Percentiles rank a stretch among this genome's conserved stretches.
These are phyloP conservation scores for Podaxis sp. DNA, from an alignment of 768 basidiomycete genomes.

Conservation along the genomic window DNA sequence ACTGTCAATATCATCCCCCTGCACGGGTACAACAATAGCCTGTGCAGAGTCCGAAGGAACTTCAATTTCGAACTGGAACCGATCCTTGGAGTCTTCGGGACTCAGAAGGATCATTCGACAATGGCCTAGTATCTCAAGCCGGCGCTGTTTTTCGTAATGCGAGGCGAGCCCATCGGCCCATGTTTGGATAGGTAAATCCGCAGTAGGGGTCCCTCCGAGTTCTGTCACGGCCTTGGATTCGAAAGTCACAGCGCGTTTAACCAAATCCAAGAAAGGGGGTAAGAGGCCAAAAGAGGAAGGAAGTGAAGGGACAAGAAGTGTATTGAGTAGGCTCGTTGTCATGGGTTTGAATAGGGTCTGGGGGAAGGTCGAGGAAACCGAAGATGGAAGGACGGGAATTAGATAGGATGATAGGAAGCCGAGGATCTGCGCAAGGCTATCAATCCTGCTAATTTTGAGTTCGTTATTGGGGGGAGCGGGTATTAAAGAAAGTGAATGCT, in stretches of 20 bases:
- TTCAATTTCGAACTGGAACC: conserved; percentile 43
- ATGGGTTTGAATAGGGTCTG: conserved; percentile 61
- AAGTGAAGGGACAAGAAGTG: conserved; percentile 67
- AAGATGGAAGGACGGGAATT: conserved; percentile 52
- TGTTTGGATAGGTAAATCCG: conserved; percentile 54
- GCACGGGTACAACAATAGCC: conserved; percentile 31
- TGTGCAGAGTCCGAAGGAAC: conserved; percentile 29
- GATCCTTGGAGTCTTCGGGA: conserved; percentile 34
- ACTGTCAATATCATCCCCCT: conserved; percentile 23
- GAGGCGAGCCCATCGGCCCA: conserved; percentile 70
- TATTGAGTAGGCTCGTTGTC: conserved; percentile 58
- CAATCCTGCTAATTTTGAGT: conserved; percentile 42
- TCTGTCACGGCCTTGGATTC: conserved; percentile 56
- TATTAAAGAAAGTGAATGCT: conserved; percentile 48
- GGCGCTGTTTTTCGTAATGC: conserved; percentile 80
- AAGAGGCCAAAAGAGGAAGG: conserved; percentile 64
- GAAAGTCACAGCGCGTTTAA: conserved; percentile 60
- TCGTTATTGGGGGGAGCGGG: conserved; percentile 44
- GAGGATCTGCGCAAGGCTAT: conserved; percentile 55
- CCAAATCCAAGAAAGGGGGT: conserved; percentile 58
- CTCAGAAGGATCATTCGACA: conserved; percentile 55
- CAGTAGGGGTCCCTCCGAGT: conserved; percentile 46
- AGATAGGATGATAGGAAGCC: conserved; percentile 63
- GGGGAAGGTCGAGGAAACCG: conserved; percentile 47
- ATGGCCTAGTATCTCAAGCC: conserved; percentile 63